Evolutionary conservation across 23 red algal species (phyloP), one percentile per base, ranked within the genome.

Genomic region (Chondrus crispus): DNA sequence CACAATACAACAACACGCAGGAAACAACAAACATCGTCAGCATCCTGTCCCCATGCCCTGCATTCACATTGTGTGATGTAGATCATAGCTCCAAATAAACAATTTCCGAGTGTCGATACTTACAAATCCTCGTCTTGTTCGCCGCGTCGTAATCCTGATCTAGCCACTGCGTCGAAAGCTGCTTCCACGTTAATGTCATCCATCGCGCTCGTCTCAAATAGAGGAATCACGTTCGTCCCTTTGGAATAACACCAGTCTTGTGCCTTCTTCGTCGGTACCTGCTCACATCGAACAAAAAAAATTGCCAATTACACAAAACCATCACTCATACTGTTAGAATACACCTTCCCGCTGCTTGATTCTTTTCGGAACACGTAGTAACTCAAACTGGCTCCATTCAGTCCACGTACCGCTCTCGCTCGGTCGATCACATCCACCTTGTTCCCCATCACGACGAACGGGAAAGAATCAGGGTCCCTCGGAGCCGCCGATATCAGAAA

Each of bases 361-460:
- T 20, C 50, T 55, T 14, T 14, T 14, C 50, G 13, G 20, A 55
- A 66, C 60, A 66, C 60, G 26, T 32, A 66, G n/a, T n/a, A 22
- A 12, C 60, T n/a, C 60, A 66, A 8, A 22, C 20, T 19, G 26
- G 35, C 26, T n/a, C 60, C 7, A 8, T 32, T 32, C 18, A 66
- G 9, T 33, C 51, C 36, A 90, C 87, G 71, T 75, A 90, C 87
- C 87, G 85, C 82, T 46, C 82, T 32, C 46, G 79, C 82, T 32
- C 81, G 68, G 32, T 91, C 80, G 37, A 87, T 84, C 22, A 93
- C 78, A 66, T 99, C 97, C 20, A 95, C 88, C 74, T 99, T 99
- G 85, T 99, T 99, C 12, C 94, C 97, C 50, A 99, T 88, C 32
- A 99, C 93, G 28, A 99, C 90, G 72, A 99, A 96, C 29, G 97